Base-by-base conservation (phyloP, 1,139 yeast genomes). In the Hanseniaspora gamundiae region DNA sequence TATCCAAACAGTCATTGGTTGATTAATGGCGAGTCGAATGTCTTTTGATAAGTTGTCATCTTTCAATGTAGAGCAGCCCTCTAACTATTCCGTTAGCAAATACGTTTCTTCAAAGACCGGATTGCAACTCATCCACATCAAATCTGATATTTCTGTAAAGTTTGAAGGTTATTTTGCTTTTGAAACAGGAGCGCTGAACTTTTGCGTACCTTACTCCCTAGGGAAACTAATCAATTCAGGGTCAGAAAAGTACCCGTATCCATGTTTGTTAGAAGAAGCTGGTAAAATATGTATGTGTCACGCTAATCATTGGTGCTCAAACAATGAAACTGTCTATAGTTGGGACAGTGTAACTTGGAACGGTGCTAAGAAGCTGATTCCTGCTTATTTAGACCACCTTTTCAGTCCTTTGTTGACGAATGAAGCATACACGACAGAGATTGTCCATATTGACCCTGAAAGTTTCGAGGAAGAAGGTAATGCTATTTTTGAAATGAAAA, bases 171-270 rank as follows among this genome's bases (percentile, higher is more conserved):
- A 79, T 57, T 83, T 86, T 60, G 86, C 93, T 0, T 91, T 86
- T n/a, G 94, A 94, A 19, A 82, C 95, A 0, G 95, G 85, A 56
- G 80, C 80, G 40, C 66, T 68, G 36, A 74, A 84, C 58, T 73
- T 84, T 21, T 95, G 95, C 1, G 74, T 81, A 49, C 95, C 95
- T 4, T 95, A 86, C 57, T 85, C 95, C 0, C 65, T 86, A 41
- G 95, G 86, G 60, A 95, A 86, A 61, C 68, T 86, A 55, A 72
- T 86, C 35, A 86, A 86, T 57, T 80, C 84, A 88, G 95, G 95
- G 1, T 80, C 93, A 2, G 69, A 78, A 48, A 77, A 76, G 47
- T 84, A 78, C 52, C 95, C 95, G 0, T 85, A 78, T 60, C 85
- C 85, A 59, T 95, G 95, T 2, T 66, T 85, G 43, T 67, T 86